Percentiles rank a stretch among this genome's conserved stretches.
Evolutionary conservation across 2,329 filamentous ascomycete genomes (phyloP).

Genomic region (Beauveria brongniartii): DNA sequence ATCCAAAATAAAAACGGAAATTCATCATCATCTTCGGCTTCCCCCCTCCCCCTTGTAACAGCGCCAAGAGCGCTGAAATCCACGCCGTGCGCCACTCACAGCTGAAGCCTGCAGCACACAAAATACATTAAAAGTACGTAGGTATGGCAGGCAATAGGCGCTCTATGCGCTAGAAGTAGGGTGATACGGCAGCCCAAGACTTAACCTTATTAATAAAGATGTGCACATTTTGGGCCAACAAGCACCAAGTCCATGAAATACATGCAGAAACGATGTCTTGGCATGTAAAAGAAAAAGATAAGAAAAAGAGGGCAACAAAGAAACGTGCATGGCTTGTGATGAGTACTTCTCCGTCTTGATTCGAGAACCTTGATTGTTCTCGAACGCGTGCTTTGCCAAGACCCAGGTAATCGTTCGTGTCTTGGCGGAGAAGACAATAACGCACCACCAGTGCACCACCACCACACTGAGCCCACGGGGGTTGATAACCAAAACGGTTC

Average conservation of each 20-base stretch:
- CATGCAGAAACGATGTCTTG: no score
- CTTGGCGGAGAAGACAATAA: background rate
- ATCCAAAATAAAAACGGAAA: no score
- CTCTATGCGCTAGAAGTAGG: background rate
- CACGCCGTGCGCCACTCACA: background rate
- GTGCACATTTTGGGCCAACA: no score
- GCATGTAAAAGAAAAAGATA: background rate
- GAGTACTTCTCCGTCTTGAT: no score
- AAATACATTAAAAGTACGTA: background rate
- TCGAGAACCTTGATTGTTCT: background rate
- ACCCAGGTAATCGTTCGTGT: background rate
- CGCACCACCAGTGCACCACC: background rate
- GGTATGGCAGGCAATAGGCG: background rate
- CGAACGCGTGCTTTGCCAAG: constrained; percentile 1
- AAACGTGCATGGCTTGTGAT: no score
- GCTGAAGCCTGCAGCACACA: background rate
- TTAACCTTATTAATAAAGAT: no score
- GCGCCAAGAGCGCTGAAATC: constrained; percentile 5
- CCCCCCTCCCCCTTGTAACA: background rate
- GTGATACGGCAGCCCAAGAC: no score
- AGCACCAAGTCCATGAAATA: no score
- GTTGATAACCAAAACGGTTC: background rate
- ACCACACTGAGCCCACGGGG: background rate
- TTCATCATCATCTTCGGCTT: background rate
- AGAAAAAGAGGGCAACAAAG: no score